Evolutionary conservation across 2,329 filamentous ascomycete species (phyloP), one percentile per base, ranked within the genome.

Genomic region (Nothophaeocryptopus gaeumannii): DNA sequence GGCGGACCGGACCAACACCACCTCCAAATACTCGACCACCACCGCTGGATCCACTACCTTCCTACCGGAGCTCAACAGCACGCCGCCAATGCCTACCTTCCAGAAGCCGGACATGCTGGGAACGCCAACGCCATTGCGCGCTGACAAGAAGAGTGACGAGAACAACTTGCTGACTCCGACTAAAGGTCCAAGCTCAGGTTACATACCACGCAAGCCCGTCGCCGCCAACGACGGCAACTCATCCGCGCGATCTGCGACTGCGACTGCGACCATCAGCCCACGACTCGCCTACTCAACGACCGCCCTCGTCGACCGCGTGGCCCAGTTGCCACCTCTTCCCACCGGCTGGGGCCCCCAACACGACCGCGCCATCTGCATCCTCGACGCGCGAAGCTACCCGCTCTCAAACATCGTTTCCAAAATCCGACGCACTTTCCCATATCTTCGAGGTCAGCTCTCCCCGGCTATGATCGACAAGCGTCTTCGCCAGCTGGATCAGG

Each of bases 311-410:
- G 61, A 64, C 39, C 59, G 61, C 38, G 36, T 62, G 11, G 47
- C 51, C 13, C 58, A 63, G n/a, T 60, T 59, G 2, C 63, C 62
- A 16, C 59, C 62, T 0, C 51, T 70, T 1, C 67, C 67, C 8
- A 36, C 45, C 8, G 43, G 40, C 39, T 70, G 68, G 67, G 56
- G 34, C 3, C 16, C 45, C 2, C 45, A 60, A n/a, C 63, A 67
- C 44, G 68, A 70, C 50, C 59, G 58, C 37, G 63, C 61, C 10
- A 67, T 70, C 46, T 70, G 67, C 54, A 54, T 66, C 14, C 62
- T 69, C 8, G 67, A 70, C 44, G 60, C 56, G 8, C 50, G 58
- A 31, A 57, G 59, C 46, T 67, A 63, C 49, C 50, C 57, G 3
- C 57, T 60, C n/a, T 30, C 48, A 3, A 50, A 47, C n/a, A 68